Percentiles rank a stretch among this genome's conserved stretches.
Conservation (phyloP, 305 asterid genomes). For the Rubia occidens region DNA sequence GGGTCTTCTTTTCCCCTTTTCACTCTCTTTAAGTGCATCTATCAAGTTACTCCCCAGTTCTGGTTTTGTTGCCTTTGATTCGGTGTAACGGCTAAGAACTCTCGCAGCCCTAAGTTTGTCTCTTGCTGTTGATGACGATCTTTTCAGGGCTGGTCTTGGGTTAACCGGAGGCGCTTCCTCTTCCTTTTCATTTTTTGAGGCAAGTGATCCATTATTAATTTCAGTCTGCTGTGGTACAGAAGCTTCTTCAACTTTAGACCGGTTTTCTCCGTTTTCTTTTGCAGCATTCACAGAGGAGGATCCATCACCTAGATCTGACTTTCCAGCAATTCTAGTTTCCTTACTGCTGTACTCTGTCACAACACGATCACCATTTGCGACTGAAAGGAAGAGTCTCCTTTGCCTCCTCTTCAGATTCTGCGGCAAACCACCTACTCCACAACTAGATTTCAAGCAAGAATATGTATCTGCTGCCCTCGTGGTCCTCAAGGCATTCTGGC, state of each 20-base stretch:
- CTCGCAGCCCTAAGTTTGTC: slow-evolving; percentile 90
- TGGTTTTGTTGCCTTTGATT: slow-evolving; percentile 54
- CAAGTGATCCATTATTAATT: slow-evolving; percentile 17
- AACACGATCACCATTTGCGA: slow-evolving; percentile 39
- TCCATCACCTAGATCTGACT: slow-evolving; percentile 20
- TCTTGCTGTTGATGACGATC: slow-evolving; percentile 69
- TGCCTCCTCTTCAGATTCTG: slow-evolving; percentile 22
- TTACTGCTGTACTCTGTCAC: slow-evolving; percentile 32
- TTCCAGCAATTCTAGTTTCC: slow-evolving; percentile 25
- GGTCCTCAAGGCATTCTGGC: slow-evolving; percentile 30
- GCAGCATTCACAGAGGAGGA: slow-evolving; percentile 25
- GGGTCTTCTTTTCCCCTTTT: slow-evolving; percentile 60
- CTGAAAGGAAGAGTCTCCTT: slow-evolving; percentile 26
- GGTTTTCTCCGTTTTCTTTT: slow-evolving; percentile 18
- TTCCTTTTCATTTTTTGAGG: slow-evolving; percentile 20
- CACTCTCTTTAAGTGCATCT: slow-evolving; percentile 60
- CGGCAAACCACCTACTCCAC: slow-evolving; percentile 22
- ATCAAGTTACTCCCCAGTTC: slow-evolving; percentile 53
- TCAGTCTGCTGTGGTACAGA: slow-evolving; percentile 19
- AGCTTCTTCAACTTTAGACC: slow-evolving; percentile 10
- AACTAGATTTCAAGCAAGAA: slow-evolving; percentile 22
- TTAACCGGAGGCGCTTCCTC: slow-evolving; percentile 22
- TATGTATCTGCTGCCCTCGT: slow-evolving; percentile 22
- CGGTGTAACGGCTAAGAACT: slow-evolving; percentile 73
- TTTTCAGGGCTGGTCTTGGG: slow-evolving; percentile 35